Percentiles rank a stretch among this genome's conserved stretches.
Evolutionary conservation across 108 stramenopile genomes (phyloP).

Genomic region (Cylindrotheca closterium): DNA sequence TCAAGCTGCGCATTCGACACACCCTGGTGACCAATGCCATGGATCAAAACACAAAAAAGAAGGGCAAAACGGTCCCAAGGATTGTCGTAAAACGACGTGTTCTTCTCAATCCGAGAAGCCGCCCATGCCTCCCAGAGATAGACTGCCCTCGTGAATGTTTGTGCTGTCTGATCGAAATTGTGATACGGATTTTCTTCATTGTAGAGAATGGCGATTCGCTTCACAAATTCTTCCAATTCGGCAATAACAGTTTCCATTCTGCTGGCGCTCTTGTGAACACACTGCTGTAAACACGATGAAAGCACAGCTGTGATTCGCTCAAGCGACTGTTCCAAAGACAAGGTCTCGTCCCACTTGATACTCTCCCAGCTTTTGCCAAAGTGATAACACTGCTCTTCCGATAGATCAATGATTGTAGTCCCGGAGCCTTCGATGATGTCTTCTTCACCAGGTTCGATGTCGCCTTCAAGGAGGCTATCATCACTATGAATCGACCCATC

Average conservation of each 20-base stretch:
- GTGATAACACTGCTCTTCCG: not conserved
- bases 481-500: not conserved
- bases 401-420: not conserved
- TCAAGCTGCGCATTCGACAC: not conserved
- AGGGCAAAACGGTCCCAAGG: not conserved
- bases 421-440: not conserved
- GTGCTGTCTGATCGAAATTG: not conserved
- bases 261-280: not conserved
- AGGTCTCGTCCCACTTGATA: not conserved
- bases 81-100: not conserved
- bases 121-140: not conserved
- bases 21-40: not conserved
- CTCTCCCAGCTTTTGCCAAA: not conserved
- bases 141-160: not conserved
- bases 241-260: not conserved
- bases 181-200: not conserved
- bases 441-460: not conserved
- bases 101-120: not conserved
- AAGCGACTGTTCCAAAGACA: not conserved
- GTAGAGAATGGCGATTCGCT: not conserved
- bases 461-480: not conserved
- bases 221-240: not conserved
- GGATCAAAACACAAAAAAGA: not conserved
- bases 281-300: not conserved
- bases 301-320: not conserved